Base-by-base conservation (phyloP, 768 basidiomycete genomes). In the Imleria badia region DNA sequence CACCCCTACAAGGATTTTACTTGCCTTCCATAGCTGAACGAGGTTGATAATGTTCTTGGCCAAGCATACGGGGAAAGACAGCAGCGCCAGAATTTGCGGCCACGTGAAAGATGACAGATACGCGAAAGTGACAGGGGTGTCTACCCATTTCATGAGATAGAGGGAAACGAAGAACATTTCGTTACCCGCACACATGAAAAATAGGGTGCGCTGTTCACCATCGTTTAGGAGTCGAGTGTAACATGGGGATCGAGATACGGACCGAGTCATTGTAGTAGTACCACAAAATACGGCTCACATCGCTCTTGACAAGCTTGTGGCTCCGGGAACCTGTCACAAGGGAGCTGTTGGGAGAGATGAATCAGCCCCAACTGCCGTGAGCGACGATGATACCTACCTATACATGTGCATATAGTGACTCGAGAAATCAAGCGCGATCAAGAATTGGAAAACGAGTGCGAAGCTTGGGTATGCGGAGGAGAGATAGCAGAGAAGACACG, bases 341-440 rank as follows among this genome's bases (percentile, higher is more conserved):
- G 31, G 96, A 96, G 66, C 96, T 99, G 54, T 17, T 19, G 17
- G 23, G 36, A 20, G 17, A 42, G n/a, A 29, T 45, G 22, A 1
- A 49, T 70, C 45, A 64, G 54, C 43, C 14, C 31, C 10, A 12
- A 14, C 12, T 9, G 14, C 13, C 26, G 35, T 6, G 12, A 19
- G 22, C 9, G 20, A 30, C 26, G 12, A 26, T 3, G 6, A 35
- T 19, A 22, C 45, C 61, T 64, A 95, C 96, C 96, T 97, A 72
- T 98, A 97, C 97, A 98, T 99, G 72, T 98, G 97, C 85, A 98
- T 98, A 74, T 98, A 98, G 73, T 98, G 97, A 62, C 93, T 96
- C 63, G 90, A 88, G 70, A 99, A 99, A 71, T 99, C 97, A 53
- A 99, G 83, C 1, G 95, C 85, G 73, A 99, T 99, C 57, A 99